phyloP scores from a whole-genome alignment of 2,329 filamentous ascomycete genomes.

The Coleophoma cylindrospora region DNA sequence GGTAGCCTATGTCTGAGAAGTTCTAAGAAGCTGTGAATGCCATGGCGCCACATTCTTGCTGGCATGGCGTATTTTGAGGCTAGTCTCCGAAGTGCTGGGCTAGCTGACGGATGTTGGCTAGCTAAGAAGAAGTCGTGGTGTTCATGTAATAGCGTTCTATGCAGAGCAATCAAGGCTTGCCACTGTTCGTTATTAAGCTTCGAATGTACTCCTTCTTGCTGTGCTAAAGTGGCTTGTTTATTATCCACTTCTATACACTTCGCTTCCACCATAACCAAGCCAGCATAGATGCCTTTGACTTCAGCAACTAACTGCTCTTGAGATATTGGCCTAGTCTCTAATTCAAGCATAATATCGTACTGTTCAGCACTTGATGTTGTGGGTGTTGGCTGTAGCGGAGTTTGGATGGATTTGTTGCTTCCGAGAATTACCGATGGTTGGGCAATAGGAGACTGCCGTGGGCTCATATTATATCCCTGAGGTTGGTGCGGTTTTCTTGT shows the following conservation, averaged over 20 bases:
- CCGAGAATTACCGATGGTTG: neutral
- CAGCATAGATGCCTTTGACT: slow-evolving; percentile 61
- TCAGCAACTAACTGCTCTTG: slow-evolving; percentile 24
- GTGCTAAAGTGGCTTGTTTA: slow-evolving; percentile 47
- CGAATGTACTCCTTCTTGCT: slow-evolving; percentile 37
- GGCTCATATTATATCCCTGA: neutral
- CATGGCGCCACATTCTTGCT: slow-evolving; percentile 85
- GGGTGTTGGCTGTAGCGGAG: neutral
- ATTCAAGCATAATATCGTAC: slow-evolving; percentile 57
- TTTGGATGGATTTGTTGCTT: neutral
- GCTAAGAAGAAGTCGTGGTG: slow-evolving; percentile 86
- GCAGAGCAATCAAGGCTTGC: slow-evolving; percentile 77
- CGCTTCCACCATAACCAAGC: slow-evolving; percentile 78
- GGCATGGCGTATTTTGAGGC: slow-evolving; percentile 87
- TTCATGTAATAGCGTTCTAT: slow-evolving; percentile 75
- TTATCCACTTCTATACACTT: slow-evolving; percentile 84
- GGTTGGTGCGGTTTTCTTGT: slow-evolving; percentile 5
- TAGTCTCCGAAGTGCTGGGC: slow-evolving; percentile 58
- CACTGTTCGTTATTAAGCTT: slow-evolving; percentile 65
- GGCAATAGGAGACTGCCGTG: neutral
- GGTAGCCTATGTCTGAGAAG: slow-evolving; percentile 71
- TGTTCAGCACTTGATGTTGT: neutral
- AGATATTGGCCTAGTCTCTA: slow-evolving; percentile 31
- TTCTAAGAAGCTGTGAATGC: slow-evolving; percentile 82
- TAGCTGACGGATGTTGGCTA: slow-evolving; percentile 78